These are phyloP conservation scores for Thraustochytrium striatum DNA, from an alignment of 352 stramenopile genomes.

Conservation along the genomic window DNA sequence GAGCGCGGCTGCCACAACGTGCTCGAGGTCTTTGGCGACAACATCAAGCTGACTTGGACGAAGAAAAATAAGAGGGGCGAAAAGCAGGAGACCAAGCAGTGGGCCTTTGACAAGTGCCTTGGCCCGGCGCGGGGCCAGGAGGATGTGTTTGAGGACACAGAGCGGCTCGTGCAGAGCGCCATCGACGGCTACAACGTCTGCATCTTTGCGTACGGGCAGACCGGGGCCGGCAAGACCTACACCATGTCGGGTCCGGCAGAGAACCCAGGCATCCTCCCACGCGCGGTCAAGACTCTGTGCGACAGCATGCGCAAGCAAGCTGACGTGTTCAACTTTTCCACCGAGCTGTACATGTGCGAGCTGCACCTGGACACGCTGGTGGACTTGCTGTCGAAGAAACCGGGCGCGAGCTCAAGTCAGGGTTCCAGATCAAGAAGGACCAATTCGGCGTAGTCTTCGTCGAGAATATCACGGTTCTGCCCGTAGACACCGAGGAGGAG, in stretches of 20 bases:
- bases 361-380: conserved; percentile 61
- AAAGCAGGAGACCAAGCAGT: conserved; percentile 58
- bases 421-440: conserved; percentile 70
- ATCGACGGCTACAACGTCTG: conserved; percentile 95
- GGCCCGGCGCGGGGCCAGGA: conserved; percentile 83
- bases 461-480: conserved; percentile 5
- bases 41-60: conserved; percentile 48
- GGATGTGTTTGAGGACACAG: conserved; percentile 58
- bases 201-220: conserved; percentile 98
- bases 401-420: background rate
- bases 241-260: conserved; percentile 89
- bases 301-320: conserved; percentile 74
- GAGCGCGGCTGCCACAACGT: background rate
- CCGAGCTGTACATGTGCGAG: conserved; percentile 95
- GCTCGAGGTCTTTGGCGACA: conserved; percentile 49
- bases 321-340: conserved; percentile 53
- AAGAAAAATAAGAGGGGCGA: conserved; percentile 42
- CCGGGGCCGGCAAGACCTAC: conserved; percentile 92
- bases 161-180: conserved; percentile 79
- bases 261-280: conserved; percentile 92
- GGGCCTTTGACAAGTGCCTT: conserved; percentile 96
- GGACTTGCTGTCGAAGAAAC: background rate
- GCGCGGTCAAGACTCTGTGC: conserved; percentile 91
- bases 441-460: conserved; percentile 33
- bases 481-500: conserved; percentile 5